A percentile compares a stretch with the other conserved stretches of the same genome.
Evolutionary conservation across 139 green algal genomes (phyloP).

Genomic region (Microglena sp.): DNA sequence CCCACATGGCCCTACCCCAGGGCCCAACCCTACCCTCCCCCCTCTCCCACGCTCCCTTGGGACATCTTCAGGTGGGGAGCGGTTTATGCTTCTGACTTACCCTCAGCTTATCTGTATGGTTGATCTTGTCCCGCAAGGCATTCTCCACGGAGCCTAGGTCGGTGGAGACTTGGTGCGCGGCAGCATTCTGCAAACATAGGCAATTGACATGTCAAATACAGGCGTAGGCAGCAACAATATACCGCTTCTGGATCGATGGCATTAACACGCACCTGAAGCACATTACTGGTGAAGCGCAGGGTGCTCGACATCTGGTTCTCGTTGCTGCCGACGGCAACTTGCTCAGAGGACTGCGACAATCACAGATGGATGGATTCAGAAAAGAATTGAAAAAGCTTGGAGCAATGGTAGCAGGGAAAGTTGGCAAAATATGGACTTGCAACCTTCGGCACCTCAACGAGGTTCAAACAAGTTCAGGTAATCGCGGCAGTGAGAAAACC

Average conservation of each 20-base stretch:
- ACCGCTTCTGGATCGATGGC: no score
- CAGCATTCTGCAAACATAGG: constrained; percentile 3
- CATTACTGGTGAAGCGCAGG: constrained; percentile 5
- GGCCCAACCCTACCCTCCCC: no score
- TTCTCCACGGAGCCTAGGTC: constrained; percentile 9
- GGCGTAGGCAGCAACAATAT: background rate
- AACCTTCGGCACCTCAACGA: no score
- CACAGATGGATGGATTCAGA: no score
- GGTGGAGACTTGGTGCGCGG: constrained; percentile 3
- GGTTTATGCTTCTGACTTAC: background rate
- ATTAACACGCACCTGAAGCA: constrained; percentile 4
- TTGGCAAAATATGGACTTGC: no score
- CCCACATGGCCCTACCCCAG: no score
- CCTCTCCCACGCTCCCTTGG: background rate
- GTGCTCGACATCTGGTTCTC: background rate
- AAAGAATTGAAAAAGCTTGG: no score
- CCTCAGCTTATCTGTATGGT: constrained; percentile 12
- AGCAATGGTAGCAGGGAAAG: no score
- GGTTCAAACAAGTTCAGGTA: no score
- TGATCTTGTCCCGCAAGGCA: constrained; percentile 9
- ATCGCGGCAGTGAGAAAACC: no score
- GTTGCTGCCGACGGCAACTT: no score
- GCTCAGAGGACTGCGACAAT: no score
- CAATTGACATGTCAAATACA: background rate
- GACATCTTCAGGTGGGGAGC: background rate